A percentile compares a stretch with the other conserved stretches of the same genome.
These are phyloP conservation scores for Globisporangium uncinulatum DNA, from an alignment of 352 stramenopile species.

Conservation along the genomic window DNA sequence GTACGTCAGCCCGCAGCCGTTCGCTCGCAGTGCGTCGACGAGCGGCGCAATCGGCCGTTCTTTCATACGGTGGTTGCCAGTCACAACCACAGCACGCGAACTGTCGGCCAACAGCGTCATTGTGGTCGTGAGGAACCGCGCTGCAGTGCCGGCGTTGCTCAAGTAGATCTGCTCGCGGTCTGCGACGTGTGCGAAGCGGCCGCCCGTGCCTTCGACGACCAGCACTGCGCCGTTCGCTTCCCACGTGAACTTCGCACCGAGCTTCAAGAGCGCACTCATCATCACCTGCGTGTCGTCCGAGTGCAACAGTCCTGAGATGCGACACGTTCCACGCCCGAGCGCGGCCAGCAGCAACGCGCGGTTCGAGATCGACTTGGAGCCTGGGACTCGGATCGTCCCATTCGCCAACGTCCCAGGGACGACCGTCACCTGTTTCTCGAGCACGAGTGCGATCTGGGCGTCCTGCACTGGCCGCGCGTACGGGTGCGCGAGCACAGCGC, in stretches of 20 bases:
- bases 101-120: conserved; percentile 57
- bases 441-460: conserved; percentile 65
- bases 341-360: conserved; percentile 94
- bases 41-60: conserved; percentile 95
- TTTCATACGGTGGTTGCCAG: conserved; percentile 95
- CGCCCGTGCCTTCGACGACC: conserved; percentile 72
- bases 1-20: conserved; percentile 78
- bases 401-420: conserved; percentile 36
- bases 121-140: conserved; percentile 92
- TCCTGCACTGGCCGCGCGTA: conserved; percentile 69
- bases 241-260: conserved; percentile 85
- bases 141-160: conserved; percentile 91
- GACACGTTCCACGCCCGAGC: conserved; percentile 80
- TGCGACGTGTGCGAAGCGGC: conserved; percentile 39
- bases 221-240: conserved; percentile 69
- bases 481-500: conserved; percentile 57
- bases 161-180: conserved; percentile 71
- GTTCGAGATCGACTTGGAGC: conserved; percentile 98
- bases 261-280: conserved; percentile 92
- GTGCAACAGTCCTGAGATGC: conserved; percentile 91
- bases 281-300: conserved; percentile 98
- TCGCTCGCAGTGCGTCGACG: conserved; percentile 90
- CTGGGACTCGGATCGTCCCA: conserved; percentile 86
- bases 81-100: conserved; percentile 66
- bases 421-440: conserved; percentile 72